Conservation (phyloP, 2,329 filamentous ascomycete genomes). For the Colletotrichum orchidophilum region DNA sequence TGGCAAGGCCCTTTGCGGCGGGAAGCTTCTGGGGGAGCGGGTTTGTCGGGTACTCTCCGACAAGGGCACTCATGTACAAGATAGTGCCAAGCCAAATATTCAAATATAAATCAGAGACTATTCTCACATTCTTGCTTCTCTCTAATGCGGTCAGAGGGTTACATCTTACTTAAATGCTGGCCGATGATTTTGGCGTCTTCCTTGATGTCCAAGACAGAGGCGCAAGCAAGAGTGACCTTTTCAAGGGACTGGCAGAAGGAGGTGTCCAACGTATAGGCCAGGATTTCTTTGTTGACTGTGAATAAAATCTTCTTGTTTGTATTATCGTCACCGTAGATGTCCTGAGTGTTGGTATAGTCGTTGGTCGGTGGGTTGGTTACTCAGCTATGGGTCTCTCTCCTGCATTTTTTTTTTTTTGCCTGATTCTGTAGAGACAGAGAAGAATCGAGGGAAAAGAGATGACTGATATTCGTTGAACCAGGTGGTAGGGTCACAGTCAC, state of each 20-base stretch:
- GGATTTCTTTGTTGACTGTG: slow-evolving; percentile 57
- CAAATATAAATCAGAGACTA: not conserved
- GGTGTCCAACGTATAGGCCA: slow-evolving; percentile 60
- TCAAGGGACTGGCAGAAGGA: slow-evolving; percentile 54
- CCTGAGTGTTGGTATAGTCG: slow-evolving; percentile 3
- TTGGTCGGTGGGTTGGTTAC: slow-evolving; percentile 6
- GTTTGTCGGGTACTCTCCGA: slow-evolving; percentile 67
- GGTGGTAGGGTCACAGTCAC: not conserved
- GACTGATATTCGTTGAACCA: too few relatives aligned
- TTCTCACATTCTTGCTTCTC: slow-evolving; percentile 43
- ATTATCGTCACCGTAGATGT: slow-evolving; percentile 57
- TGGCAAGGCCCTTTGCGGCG: slow-evolving; percentile 11
- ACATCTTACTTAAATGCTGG: slow-evolving; percentile 32
- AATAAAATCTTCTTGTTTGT: slow-evolving; percentile 59
- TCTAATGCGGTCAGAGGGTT: too few relatives aligned
- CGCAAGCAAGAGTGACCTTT: slow-evolving; percentile 49
- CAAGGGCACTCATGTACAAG: slow-evolving; percentile 66
- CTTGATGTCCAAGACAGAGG: slow-evolving; percentile 63
- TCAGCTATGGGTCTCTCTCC: too few relatives aligned
- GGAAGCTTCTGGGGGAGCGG: slow-evolving; percentile 60
- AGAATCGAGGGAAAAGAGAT: too few relatives aligned
- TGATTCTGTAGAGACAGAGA: too few relatives aligned
- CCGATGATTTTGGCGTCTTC: slow-evolving; percentile 59
- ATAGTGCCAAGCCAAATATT: slow-evolving; percentile 69
- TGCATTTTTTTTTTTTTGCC: too few relatives aligned